These are phyloP conservation scores for Aspergillus cavernicola DNA, from an alignment of 495 filamentous ascomycete species.

Conservation along the genomic window DNA sequence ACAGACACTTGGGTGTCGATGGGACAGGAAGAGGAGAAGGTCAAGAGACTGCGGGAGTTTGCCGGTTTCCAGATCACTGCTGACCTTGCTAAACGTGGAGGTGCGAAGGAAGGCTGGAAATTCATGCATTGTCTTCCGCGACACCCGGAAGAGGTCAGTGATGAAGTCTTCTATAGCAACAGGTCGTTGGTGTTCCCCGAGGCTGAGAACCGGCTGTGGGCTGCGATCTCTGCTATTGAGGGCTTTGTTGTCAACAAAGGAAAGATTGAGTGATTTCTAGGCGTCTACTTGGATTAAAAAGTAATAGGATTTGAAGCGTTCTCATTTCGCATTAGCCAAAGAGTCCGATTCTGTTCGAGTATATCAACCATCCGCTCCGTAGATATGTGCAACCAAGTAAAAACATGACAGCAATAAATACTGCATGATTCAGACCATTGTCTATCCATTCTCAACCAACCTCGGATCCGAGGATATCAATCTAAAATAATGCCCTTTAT, in stretches of 20 bases:
- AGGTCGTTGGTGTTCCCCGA: conserved; percentile 86
- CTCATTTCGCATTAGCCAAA: neutral
- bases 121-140: conserved; percentile 99
- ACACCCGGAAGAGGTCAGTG: conserved; percentile 87
- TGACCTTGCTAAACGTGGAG: conserved; percentile 75
- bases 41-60: conserved; percentile 74
- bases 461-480: too few species aligned
- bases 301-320: neutral
- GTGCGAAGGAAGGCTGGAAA: conserved; percentile 85
- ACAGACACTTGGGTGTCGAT: conserved; percentile 98
- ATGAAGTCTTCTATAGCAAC: conserved; percentile 86
- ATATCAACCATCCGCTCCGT: too few species aligned
- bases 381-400: too few species aligned
- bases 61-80: conserved; percentile 84
- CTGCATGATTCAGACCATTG: too few species aligned
- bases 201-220: conserved; percentile 91
- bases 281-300: neutral
- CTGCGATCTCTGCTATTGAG: conserved; percentile 79
- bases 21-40: conserved; percentile 86
- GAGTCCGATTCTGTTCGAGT: neutral
- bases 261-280: conserved; percentile 53
- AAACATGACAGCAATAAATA: too few species aligned
- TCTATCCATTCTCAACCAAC: too few species aligned
- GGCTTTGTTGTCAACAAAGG: conserved; percentile 91
- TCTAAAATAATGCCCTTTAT: too few species aligned